Evolutionary conservation across 495 filamentous ascomycete genomes (phyloP), one percentile per base, ranked within the genome.

Genomic region (Penicillium canescens): DNA sequence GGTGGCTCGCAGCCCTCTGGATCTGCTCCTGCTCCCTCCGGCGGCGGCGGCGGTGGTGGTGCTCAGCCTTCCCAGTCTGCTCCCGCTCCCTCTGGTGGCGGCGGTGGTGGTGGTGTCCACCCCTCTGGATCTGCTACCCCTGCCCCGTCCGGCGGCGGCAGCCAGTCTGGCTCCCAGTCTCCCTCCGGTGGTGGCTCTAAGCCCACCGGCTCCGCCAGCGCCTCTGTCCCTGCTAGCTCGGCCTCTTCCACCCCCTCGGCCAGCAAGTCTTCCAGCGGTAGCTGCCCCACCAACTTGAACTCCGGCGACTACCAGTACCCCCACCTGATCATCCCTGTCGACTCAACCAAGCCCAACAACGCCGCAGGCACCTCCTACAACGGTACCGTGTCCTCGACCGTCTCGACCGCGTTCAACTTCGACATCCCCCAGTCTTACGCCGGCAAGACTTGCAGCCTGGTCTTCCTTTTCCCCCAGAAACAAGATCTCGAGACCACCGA

Each of bases 351-450:
- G 33, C 82, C 86, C 4, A 59, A 78, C 57, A 67, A 53, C 0
- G 73, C 85, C 3, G 60, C 66, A 13, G 85, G 84, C 8, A 84
- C 79, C 12, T 72, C 70, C 0, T 77, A 69, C 63, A 81, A 79
- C 51, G 85, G 84, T 34, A 72, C 76, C 6, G 69, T 88, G 26
- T 76, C 75, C 4, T 59, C 76, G 4, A 79, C 75, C 21, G 68
- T 83, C 52, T 86, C 85, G 33, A 79, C 76, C 14, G 67, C 85
- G 40, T 90, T 88, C 79, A 86, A 85, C 68, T 90, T 90, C 69
- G 84, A 87, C 62, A 79, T 90, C 38, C 84, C 83, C 0, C 24
- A 62, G 0, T 63, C 63, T 10, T 72, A 81, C 61, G 62, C 73
- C 36, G 80, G 75, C 42, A 81, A 82, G 67, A 86, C 74, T 1